Evolutionary conservation across 2,329 filamentous ascomycete species (phyloP), one percentile per base, ranked within the genome.

Genomic region (Dactylellina cionopaga): DNA sequence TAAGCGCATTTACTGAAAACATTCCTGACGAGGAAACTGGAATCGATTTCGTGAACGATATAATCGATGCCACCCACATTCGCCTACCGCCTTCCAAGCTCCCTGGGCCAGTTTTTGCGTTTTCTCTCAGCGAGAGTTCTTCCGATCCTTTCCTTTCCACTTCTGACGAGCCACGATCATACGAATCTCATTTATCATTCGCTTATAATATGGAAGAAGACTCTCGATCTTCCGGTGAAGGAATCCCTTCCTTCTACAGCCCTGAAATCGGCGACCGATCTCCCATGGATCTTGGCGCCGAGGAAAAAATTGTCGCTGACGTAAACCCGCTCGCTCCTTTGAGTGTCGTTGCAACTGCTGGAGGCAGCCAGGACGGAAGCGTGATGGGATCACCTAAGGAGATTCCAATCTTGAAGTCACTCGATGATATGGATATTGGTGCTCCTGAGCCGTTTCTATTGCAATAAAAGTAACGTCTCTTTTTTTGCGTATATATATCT

Each of bases 381-480:
- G n/a, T 63, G 3, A 24, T 24, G 31, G 56, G 37, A 2, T 71
- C 66, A 2, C 44, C 27, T 3, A 59, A 59, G 29, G 58, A 71
- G 24, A 71, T 43, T 4, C 52, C 60, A 22, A 65, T 72, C 31
- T 37, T 72, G 1, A 59, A 49, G 33, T 60, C 68, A n/a, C 31
- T 72, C n/a, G 68, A 72, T 15, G 68, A 72, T 27, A 72, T 72
- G 68, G 68, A 72, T 47, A 65, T 65, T 25, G 59, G 59, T 3
- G 10, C 44, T 15, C 31, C 39, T 31, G 35, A 59, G 35, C 1
- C 39, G 22, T 19, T 44, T 9, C 17, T 22, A 39, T 56, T 24
- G 19, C 39, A 27, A 10, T 58, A 52, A 41, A 60, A 27, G 19
- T 41, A n/a, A n/a, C n/a, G n/a, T n/a, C n/a, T n/a, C n/a, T 13